Evolutionary conservation across 108 stramenopile species (phyloP), one percentile per base, ranked within the genome.

Genomic region (Skeletonema costatum): DNA sequence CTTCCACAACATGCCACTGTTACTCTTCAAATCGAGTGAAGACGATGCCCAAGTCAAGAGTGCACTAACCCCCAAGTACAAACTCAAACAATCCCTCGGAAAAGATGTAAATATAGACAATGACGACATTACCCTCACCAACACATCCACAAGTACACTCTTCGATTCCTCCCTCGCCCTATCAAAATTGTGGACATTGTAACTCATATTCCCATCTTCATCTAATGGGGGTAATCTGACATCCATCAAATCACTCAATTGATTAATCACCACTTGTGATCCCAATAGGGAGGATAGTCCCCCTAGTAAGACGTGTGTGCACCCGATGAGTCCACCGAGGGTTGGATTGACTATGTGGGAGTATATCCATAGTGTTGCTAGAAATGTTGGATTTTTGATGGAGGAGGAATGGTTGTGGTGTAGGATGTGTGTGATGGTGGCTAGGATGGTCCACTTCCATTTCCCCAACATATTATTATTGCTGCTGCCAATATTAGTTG

Each of bases 161-260:
- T 25, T 10, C 53, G 29, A 5, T 25, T 56, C 10, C 17, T 25
- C 14, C 44, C 44, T 46, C 11, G 44, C 2, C 44, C 14, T 29
- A 29, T 56, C 17, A 56, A 25, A 25, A 0, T 5, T 9, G 7
- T 56, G 9, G 7, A 25, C 25, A 56, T 25, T n/a, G 25, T 25
- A 25, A 56, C 53, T 25, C 19, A 21, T 25, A 56, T 56, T 56
- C 9, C 21, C 53, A 7, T 56, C 60, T 46, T 68, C 75, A 46
- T 68, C 75, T 42, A 75, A 68, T 13, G 66, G 60, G 48, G 38
- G 60, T 32, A 75, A 61, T 29, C 75, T 60, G 19, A 75, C 13
- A 11, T 48, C 33, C 53, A 33, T 58, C 4, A 75, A 61, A 5
- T 60, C 32, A 68, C 56, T 32, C 5, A 68, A 13, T 12, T 5